Evolutionary conservation across 2,329 filamentous ascomycete species (phyloP), one percentile per base, ranked within the genome.

Genomic region (Pseudogymnoascus sp.): DNA sequence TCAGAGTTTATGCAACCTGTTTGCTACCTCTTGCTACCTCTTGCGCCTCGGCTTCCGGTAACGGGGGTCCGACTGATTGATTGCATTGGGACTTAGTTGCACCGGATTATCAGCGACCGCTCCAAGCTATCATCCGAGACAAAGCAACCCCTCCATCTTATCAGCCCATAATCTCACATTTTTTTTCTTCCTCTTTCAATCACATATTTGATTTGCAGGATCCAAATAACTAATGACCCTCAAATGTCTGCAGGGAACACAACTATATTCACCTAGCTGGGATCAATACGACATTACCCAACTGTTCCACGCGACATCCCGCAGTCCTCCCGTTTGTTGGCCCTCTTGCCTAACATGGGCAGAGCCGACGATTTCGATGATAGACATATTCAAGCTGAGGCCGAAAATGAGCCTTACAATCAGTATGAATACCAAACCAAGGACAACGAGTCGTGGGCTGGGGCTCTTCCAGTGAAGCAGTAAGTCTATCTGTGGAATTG

Each of bases 401-500:
- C 84, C 70, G 80, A 85, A 74, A 79, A 81, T 71, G 81, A 85
- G 71, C 75, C 79, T 75, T 87, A 87, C 74, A 80, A 83, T 74
- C 85, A 83, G 62, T 97, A 93, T 86, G 87, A 92, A 77, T 98
- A 95, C 79, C 88, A 95, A 78, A 88, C 87, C 66, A 88, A 92
- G 77, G 92, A 92, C 81, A 92, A 92, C 76, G 78, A 74, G 77
- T 93, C 91, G 70, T 96, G 95, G 95, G 95, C 93, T 73, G 91
- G 93, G 75, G 90, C 93, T 75, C 85, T 99, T 73, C 95, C 95
- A 74, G 86, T 96, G 85, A 96, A 96, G 87, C 93, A 98, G 87
- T 84, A 77, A 65, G 81, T 77, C 2, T 21, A 45, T 21, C 21
- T 16, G 16, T 13, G 4, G 6, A 11, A 57, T 57, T 14, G 16